Evolutionary conservation across 2,329 filamentous ascomycete species (phyloP), one percentile per base, ranked within the genome.

Genomic region (Thermochaetoides dissita): DNA sequence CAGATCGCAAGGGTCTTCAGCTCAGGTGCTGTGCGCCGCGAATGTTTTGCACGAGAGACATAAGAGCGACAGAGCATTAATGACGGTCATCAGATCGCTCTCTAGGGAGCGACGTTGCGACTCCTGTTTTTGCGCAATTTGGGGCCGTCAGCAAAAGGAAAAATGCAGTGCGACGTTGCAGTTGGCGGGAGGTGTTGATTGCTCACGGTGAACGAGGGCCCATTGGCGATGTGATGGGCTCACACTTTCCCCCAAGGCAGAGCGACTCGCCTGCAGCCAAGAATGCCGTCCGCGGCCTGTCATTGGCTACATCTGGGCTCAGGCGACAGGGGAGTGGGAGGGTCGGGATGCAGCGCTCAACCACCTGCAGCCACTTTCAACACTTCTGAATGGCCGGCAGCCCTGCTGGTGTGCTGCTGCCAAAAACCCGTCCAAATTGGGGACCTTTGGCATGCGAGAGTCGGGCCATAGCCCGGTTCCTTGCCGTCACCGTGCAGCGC

Each of bases 391-490:
- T 52, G 50, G 50, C 41, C 35, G 30, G 40, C n/a, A 24, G 6
- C 10, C 39, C 36, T 24, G 30, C 34, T 39, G 40, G 45, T 38
- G 41, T 43, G 41, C 39, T 40, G 41, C 42, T 44, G 36, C 37
- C 37, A 47, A 47, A 48, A 44, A 49, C 39, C 49, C 46, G 49
- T 43, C 46, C 41, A 36, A 46, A 51, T 49, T 52, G 45, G 44
- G 17, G 17, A 24, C 17, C 5, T 37, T 42, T 38, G 45, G 43
- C 41, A 49, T 45, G 47, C 37, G 30, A 39, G 37, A 38, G 37
- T 36, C 37, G 24, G 38, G 12, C 38, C 24, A 36, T 17, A 5
- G 17, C 17, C 17, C 17, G 39, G 33, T 31, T 10, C 40, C 34
- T 41, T 44, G 35, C 38, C 44, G 44, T 37, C 39, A 36, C 30